These are phyloP conservation scores for Arthrobotrys conoides DNA, from an alignment of 2,329 filamentous ascomycete genomes.

Conservation along the genomic window DNA sequence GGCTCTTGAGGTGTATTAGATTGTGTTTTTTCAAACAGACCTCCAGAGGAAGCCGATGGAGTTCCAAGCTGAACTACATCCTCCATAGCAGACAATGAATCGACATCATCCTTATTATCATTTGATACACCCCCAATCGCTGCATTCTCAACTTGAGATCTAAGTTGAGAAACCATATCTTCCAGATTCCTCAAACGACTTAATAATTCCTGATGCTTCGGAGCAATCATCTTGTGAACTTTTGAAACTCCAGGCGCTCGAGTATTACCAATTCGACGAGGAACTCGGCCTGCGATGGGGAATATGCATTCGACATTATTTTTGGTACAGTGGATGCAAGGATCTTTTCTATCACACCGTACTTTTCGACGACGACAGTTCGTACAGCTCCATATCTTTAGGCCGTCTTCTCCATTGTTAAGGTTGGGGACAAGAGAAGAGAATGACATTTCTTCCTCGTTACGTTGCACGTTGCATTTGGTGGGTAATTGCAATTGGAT, in stretches of 20 bases:
- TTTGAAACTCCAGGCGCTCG: slow-evolving; percentile 27
- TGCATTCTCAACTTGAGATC: slow-evolving; percentile 48
- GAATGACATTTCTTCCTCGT: slow-evolving; percentile 16
- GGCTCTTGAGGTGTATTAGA: not conserved
- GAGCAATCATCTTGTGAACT: slow-evolving; percentile 1
- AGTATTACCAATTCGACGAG: slow-evolving; percentile 36
- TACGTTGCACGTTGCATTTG: too few relatives aligned
- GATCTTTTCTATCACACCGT: slow-evolving; percentile 64
- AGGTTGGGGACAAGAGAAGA: not conserved
- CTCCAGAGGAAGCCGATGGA: not conserved
- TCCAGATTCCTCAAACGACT: slow-evolving; percentile 58
- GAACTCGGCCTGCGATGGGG: slow-evolving; percentile 58
- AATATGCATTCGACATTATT: slow-evolving; percentile 54
- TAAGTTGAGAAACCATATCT: slow-evolving; percentile 57
- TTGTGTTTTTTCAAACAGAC: slow-evolving; percentile 1
- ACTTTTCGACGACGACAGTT: slow-evolving; percentile 65
- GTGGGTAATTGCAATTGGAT: too few relatives aligned
- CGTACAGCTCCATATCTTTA: slow-evolving; percentile 60
- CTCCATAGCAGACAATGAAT: not conserved
- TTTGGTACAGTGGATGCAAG: slow-evolving; percentile 64
- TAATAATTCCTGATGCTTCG: slow-evolving; percentile 56
- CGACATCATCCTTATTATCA: not conserved
- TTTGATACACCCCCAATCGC: not conserved
- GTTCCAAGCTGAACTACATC: not conserved
- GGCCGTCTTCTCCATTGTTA: slow-evolving; percentile 34